phyloP scores from a whole-genome alignment of 1,284 basidiomycete genomes.

The Chondrostereum purpureum region DNA sequence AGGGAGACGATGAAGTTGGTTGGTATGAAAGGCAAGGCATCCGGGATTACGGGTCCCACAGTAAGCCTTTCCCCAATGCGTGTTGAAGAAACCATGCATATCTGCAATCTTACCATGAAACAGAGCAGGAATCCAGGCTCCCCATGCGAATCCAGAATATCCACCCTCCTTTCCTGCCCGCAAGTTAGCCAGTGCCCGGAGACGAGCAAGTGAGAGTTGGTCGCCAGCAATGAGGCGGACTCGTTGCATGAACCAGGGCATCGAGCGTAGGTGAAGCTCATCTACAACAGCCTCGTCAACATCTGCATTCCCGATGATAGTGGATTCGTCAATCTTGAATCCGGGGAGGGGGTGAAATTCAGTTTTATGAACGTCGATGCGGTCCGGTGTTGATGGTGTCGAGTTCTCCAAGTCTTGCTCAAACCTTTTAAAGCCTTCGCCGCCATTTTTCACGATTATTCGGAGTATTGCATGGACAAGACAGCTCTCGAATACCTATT shows the following conservation, averaged over 20 bases:
- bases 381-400: constrained; percentile 18
- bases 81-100: constrained; percentile 22
- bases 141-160: constrained; percentile 20
- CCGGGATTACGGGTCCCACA: constrained; percentile 20
- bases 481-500: constrained; percentile 11
- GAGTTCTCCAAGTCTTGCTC: constrained; percentile 13
- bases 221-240: constrained; percentile 26
- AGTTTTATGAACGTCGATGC: constrained; percentile 27
- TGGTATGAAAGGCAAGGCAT: neutral
- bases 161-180: constrained; percentile 30
- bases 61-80: constrained; percentile 24
- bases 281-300: constrained; percentile 25
- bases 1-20: neutral
- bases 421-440: constrained; percentile 22
- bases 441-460: constrained; percentile 25
- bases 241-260: constrained; percentile 8
- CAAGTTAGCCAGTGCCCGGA: constrained; percentile 22
- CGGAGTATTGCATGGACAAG: constrained; percentile 25
- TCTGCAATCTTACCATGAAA: constrained; percentile 34
- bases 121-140: constrained; percentile 26
- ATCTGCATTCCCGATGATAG: constrained; percentile 27
- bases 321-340: constrained; percentile 31
- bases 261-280: constrained; percentile 19
- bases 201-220: constrained; percentile 27
- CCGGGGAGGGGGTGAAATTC: constrained; percentile 25